A percentile compares a stretch with the other conserved stretches of the same genome.
These are phyloP conservation scores for Pistacia integerrima DNA, from an alignment of 345 rosid genomes.

Conservation along the genomic window DNA sequence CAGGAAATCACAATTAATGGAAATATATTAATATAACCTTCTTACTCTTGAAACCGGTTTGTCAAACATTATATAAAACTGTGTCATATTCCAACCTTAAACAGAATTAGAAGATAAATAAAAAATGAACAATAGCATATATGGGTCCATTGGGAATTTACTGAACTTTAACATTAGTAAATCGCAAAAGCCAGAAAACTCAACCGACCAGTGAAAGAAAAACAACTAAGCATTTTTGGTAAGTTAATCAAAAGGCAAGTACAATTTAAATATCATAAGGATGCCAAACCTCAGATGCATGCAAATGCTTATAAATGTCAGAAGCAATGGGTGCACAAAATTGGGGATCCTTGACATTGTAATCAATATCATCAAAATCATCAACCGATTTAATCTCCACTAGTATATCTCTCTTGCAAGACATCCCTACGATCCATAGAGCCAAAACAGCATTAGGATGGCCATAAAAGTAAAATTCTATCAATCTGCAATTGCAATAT, in stretches of 20 bases:
- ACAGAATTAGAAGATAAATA: no score
- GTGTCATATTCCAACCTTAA: not conserved
- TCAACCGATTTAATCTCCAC: constrained; percentile 18
- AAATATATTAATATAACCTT: not conserved
- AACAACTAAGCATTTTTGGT: no score
- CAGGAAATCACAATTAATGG: not conserved
- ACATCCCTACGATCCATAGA: constrained; percentile 14
- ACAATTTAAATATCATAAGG: not conserved
- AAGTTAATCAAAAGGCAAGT: not conserved
- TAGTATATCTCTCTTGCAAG: constrained; percentile 17
- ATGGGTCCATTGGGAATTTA: not conserved
- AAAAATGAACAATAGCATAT: no score
- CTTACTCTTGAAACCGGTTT: not conserved
- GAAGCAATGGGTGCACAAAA: constrained; percentile 37
- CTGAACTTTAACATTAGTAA: not conserved
- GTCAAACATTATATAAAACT: not conserved
- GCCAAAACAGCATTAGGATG: not conserved
- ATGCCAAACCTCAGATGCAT: constrained; percentile 33
- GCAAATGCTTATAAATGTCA: constrained; percentile 43
- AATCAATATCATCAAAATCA: constrained; percentile 26
- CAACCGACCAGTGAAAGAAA: not conserved
- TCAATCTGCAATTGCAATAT: not conserved
- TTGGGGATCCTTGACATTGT: constrained; percentile 38
- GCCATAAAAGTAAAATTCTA: not conserved
- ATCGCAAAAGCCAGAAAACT: not conserved